Conservation (phyloP, 345 rosid genomes). For the Eutrema yunnanense region DNA sequence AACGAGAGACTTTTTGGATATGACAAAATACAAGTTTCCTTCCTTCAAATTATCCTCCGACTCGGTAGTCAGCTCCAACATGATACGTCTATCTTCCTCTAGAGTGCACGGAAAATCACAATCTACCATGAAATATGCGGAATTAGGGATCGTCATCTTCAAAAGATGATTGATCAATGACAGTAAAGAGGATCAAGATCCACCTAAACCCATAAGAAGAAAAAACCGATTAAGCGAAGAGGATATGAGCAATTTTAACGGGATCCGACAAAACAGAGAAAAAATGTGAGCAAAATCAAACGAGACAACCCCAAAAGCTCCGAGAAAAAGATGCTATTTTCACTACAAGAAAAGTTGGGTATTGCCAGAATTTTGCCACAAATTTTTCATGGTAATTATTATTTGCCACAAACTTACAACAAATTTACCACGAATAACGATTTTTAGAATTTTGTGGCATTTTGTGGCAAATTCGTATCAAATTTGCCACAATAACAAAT, state of each 20-base stretch:
- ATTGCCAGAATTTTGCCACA: too few relatives aligned
- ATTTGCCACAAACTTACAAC: too few relatives aligned
- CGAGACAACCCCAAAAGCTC: neutral
- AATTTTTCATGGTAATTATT: too few relatives aligned
- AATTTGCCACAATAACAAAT: too few relatives aligned
- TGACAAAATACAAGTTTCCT: conserved; percentile 72
- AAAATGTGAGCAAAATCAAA: neutral
- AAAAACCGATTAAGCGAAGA: too few relatives aligned
- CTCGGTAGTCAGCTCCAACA: conserved; percentile 43
- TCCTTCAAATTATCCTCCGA: conserved; percentile 59
- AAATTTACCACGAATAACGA: too few relatives aligned
- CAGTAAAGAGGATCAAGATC: neutral
- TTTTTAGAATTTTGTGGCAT: too few relatives aligned
- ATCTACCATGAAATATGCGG: conserved; percentile 41
- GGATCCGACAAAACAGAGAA: neutral
- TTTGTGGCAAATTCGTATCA: too few relatives aligned
- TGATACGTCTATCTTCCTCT: conserved; percentile 66
- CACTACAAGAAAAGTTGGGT: too few relatives aligned
- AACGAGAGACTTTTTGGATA: conserved; percentile 48
- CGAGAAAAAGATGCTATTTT: neutral
- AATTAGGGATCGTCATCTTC: conserved; percentile 61
- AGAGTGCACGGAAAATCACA: conserved; percentile 63
- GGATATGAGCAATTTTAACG: neutral
- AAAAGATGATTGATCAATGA: neutral
- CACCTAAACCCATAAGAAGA: too few relatives aligned